Conservation (phyloP, 192 early-diverging fungal species). For the Pilobolus umbonatus region DNA sequence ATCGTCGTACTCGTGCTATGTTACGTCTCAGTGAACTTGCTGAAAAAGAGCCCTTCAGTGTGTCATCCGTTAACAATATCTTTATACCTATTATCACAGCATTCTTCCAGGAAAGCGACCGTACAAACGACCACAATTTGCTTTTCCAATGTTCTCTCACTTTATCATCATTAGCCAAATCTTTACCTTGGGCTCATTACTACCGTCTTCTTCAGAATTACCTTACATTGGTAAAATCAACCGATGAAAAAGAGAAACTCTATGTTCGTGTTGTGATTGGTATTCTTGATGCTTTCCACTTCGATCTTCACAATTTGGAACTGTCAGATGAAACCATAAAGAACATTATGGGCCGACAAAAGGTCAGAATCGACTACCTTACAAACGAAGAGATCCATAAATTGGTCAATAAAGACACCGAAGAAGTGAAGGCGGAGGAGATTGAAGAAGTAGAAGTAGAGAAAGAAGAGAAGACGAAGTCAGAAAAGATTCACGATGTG, state of each 20-base stretch:
- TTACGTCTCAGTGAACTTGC: slow-evolving; percentile 61
- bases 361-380: slow-evolving; percentile 42
- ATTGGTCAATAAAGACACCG: slow-evolving; percentile 33
- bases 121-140: slow-evolving; percentile 63
- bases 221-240: slow-evolving; percentile 57
- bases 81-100: slow-evolving; percentile 86
- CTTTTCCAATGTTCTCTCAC: slow-evolving; percentile 79
- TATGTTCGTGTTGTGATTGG: slow-evolving; percentile 75
- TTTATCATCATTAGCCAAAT: slow-evolving; percentile 61
- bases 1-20: slow-evolving; percentile 84
- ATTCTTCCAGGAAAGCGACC: slow-evolving; percentile 78
- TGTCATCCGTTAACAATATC: slow-evolving; percentile 56
- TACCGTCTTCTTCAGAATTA: slow-evolving; percentile 70
- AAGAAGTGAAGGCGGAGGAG: slow-evolving; percentile 31
- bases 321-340: slow-evolving; percentile 40
- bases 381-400: slow-evolving; percentile 29
- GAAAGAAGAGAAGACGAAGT: slow-evolving; percentile 34
- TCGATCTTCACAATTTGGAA: slow-evolving; percentile 64
- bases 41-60: slow-evolving; percentile 39
- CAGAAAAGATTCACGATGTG: slow-evolving; percentile 62
- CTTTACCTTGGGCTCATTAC: slow-evolving; percentile 84
- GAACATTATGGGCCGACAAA: slow-evolving; percentile 36
- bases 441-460: slow-evolving; percentile 30
- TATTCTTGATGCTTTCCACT: slow-evolving; percentile 90
- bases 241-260: slow-evolving; percentile 74